A percentile compares a stretch with the other conserved stretches of the same genome.
These are phyloP conservation scores for Lasiodiplodia theobromae DNA, from an alignment of 2,329 filamentous ascomycete genomes.

Conservation along the genomic window DNA sequence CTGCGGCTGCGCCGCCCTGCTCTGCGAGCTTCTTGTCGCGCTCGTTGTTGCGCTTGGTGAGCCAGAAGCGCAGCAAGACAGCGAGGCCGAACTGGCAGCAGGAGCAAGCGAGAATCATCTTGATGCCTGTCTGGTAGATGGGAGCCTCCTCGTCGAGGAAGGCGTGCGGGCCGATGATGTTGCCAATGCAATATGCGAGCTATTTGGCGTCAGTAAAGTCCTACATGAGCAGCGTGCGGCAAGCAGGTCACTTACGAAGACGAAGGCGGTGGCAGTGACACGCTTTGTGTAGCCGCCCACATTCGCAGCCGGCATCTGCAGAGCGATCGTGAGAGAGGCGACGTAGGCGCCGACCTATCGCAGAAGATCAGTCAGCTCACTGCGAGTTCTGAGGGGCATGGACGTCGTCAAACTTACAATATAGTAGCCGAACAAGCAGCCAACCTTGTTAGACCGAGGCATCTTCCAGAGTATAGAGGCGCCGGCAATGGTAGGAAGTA, in stretches of 20 bases:
- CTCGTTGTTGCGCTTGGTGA: conserved; percentile 50
- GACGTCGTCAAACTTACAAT: conserved; percentile 39
- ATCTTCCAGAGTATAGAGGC: conserved; percentile 61
- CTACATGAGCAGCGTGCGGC: not conserved
- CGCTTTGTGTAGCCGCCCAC: conserved; percentile 59
- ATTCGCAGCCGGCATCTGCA: conserved; percentile 61
- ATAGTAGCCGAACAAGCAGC: conserved; percentile 61
- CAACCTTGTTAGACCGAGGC: conserved; percentile 50
- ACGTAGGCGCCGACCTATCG: conserved; percentile 53
- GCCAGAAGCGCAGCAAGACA: conserved; percentile 44
- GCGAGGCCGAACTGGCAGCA: conserved; percentile 51
- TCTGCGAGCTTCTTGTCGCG: conserved; percentile 39
- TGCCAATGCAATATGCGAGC: conserved; percentile 55
- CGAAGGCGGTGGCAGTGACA: conserved; percentile 54
- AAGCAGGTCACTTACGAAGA: conserved; percentile 42
- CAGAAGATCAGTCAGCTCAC: not conserved
- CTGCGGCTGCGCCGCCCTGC: not conserved
- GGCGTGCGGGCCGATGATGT: conserved; percentile 57
- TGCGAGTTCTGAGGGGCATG: not conserved
- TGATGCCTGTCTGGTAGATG: conserved; percentile 60
- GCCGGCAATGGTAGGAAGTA: conserved; percentile 60
- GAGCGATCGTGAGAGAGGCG: conserved; percentile 59
- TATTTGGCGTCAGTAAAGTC: not conserved
- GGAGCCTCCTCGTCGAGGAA: conserved; percentile 56
- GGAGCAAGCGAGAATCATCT: conserved; percentile 57